phyloP scores from a whole-genome alignment of 2,329 filamentous ascomycete species.

The Stenocarpella maydis region DNA sequence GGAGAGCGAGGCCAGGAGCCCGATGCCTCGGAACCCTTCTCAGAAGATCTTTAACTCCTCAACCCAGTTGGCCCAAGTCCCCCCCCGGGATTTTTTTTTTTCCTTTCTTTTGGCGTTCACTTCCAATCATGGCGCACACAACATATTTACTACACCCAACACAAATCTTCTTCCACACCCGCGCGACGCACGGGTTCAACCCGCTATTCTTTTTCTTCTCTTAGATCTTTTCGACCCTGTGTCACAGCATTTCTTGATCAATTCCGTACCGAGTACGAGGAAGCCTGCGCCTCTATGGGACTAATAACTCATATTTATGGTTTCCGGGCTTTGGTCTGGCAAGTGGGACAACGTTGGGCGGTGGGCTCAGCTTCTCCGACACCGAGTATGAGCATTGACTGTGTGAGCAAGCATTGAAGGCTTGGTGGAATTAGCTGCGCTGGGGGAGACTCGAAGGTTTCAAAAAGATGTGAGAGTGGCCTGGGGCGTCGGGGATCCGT shows the following conservation, averaged over 20 bases:
- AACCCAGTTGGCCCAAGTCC: not conserved
- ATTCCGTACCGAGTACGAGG: slow-evolving; percentile 2
- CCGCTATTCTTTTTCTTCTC: slow-evolving; percentile 9
- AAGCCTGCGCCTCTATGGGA: not conserved
- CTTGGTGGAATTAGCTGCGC: not conserved
- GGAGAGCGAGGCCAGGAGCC: not conserved
- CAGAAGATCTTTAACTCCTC: no score
- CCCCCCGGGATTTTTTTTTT: not conserved
- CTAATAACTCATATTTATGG: not conserved
- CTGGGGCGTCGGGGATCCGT: not conserved
- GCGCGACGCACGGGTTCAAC: not conserved
- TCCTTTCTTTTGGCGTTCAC: not conserved
- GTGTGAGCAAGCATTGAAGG: not conserved
- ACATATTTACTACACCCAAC: slow-evolving; percentile 21
- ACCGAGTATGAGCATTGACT: no score
- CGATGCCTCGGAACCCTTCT: no score
- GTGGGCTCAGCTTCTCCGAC: not conserved
- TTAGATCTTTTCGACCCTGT: not conserved
- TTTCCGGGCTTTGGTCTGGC: not conserved
- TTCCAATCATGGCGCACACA: not conserved
- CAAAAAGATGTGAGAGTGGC: not conserved
- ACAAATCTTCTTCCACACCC: not conserved
- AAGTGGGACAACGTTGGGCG: not conserved
- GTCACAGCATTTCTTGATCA: slow-evolving; percentile 9
- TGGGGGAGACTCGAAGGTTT: no score